Percentiles rank a stretch among this genome's conserved stretches.
phyloP scores from a whole-genome alignment of 148 eudicot species.

The Heliamphora exappendiculata region DNA sequence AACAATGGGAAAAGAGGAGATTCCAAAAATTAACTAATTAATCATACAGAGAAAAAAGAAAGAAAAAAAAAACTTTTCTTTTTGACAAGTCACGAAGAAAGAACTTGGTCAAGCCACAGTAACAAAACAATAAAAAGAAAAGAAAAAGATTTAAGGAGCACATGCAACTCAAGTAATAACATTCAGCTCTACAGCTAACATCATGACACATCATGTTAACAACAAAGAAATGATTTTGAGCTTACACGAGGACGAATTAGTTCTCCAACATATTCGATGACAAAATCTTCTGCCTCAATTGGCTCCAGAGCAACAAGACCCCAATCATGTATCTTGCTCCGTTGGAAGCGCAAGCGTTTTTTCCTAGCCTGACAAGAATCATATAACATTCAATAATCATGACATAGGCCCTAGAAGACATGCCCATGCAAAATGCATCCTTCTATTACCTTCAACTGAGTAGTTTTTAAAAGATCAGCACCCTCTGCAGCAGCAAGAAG shows the following conservation, averaged over 20 bases:
- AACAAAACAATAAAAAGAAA: background rate
- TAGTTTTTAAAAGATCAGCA: constrained; percentile 85
- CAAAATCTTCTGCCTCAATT: constrained; percentile 95
- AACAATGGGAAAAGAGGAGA: background rate
- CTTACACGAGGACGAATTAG: constrained; percentile 88
- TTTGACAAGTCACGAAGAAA: background rate
- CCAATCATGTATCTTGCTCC: constrained; percentile 98
- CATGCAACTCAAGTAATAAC: background rate
- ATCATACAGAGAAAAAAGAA: background rate
- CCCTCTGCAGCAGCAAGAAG: constrained; percentile 98
- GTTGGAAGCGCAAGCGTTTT: constrained; percentile 82
- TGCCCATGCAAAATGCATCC: background rate
- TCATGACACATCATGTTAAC: background rate
- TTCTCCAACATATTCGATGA: constrained; percentile 98
- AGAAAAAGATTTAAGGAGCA: background rate
- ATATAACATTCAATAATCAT: background rate
- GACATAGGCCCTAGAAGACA: background rate
- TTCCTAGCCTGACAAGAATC: constrained; percentile 66
- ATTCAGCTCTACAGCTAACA: background rate
- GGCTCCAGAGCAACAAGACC: constrained; percentile 95
- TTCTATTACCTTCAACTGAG: constrained; percentile 72
- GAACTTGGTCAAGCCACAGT: background rate
- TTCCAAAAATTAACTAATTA: background rate
- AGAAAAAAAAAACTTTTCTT: background rate
- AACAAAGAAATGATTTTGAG: background rate